Evolutionary conservation across 2,329 filamentous ascomycete species (phyloP).

Genomic region (Teratosphaeria destructans): DNA sequence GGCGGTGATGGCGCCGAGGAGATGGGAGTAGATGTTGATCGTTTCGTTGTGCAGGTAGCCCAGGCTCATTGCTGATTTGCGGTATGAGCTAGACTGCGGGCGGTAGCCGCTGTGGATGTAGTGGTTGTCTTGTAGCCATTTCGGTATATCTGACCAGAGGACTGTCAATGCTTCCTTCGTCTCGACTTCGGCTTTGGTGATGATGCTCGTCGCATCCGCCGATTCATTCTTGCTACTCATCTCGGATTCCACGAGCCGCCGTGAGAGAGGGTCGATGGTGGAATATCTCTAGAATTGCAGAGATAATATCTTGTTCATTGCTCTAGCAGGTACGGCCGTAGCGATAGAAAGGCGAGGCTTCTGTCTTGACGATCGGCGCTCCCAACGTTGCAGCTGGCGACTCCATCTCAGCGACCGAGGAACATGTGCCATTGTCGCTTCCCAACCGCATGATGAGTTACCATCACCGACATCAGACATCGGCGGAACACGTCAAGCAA

Average conservation of each 20-base stretch:
- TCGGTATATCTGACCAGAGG: slow-evolving; percentile 35
- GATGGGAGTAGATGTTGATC: slow-evolving; percentile 63
- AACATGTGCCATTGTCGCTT: not conserved
- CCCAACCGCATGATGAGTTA: not conserved
- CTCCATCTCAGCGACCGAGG: not conserved
- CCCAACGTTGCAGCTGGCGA: not conserved
- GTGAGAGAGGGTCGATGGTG: not conserved
- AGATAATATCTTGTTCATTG: not conserved
- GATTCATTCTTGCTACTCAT: not conserved
- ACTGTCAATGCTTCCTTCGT: slow-evolving; percentile 32
- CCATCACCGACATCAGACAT: no score
- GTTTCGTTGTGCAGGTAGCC: slow-evolving; percentile 57
- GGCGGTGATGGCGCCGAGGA: slow-evolving; percentile 56
- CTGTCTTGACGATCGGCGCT: not conserved
- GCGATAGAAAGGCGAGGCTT: not conserved
- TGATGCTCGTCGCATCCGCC: not conserved
- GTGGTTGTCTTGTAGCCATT: slow-evolving; percentile 52
- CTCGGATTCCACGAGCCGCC: not conserved
- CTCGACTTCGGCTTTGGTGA: slow-evolving; percentile 8
- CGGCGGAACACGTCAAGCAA: no score
- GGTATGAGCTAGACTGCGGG: slow-evolving; percentile 50
- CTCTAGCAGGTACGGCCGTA: not conserved
- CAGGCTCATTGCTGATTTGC: slow-evolving; percentile 47
- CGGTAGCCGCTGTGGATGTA: slow-evolving; percentile 59
- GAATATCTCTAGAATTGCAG: not conserved